Conservation (phyloP, 192 early-diverging fungal species). For the Podila epigama region DNA sequence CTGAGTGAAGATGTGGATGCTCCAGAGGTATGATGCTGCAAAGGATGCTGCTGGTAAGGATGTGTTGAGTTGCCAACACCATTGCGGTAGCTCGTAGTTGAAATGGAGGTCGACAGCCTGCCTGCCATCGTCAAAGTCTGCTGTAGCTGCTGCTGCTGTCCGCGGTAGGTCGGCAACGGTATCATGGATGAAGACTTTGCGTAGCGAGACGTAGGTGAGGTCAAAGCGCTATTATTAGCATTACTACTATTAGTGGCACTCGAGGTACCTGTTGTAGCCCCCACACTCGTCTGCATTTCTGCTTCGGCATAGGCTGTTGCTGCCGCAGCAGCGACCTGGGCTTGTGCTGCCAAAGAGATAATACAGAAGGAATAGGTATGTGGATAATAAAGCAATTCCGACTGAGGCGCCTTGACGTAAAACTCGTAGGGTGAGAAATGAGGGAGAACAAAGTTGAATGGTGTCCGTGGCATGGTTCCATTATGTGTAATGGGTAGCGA, state of each 20-base stretch:
- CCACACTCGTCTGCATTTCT: constrained; percentile 12
- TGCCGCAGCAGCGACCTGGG: constrained; percentile 22
- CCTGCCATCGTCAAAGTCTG: background rate
- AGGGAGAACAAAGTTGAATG: constrained; percentile 54
- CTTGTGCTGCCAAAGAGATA: constrained; percentile 23
- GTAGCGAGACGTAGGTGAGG: background rate
- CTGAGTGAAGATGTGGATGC: constrained; percentile 21
- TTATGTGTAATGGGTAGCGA: constrained; percentile 44
- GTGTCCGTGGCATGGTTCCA: constrained; percentile 22
- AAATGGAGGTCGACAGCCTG: background rate
- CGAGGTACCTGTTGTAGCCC: background rate
- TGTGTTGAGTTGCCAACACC: background rate
- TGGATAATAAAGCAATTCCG: constrained; percentile 51
- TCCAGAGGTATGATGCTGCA: constrained; percentile 5
- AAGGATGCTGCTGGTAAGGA: constrained; percentile 13
- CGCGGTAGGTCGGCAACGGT: background rate
- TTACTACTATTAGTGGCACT: background rate
- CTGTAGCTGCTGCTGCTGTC: background rate
- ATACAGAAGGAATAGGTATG: constrained; percentile 57
- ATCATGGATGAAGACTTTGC: background rate
- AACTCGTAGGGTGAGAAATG: constrained; percentile 54
- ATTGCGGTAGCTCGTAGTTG: background rate
- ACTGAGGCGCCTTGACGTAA: constrained; percentile 57
- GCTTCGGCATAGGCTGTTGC: constrained; percentile 10
- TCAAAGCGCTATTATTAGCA: background rate